Conservation (phyloP, 805 yeast genomes). For the Babjeviella inositovora region DNA sequence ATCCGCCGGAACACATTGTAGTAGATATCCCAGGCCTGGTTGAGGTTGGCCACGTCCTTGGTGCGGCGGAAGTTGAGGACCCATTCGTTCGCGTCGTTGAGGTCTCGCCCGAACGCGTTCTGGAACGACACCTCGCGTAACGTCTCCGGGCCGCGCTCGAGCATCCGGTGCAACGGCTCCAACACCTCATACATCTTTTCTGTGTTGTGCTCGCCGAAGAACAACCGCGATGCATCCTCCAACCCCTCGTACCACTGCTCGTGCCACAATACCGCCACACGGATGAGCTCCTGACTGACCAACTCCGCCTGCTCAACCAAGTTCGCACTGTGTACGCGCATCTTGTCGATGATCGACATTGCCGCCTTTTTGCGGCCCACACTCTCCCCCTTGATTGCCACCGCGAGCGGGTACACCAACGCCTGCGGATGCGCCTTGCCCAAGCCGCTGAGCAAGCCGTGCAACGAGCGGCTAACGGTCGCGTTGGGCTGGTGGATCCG, state of each 20-base stretch:
- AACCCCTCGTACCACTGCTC: constrained; percentile 97
- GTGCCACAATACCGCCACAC: constrained; percentile 95
- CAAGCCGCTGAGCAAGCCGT: constrained; percentile 67
- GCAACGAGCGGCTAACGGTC: constrained; percentile 63
- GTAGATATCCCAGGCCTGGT: constrained; percentile 97
- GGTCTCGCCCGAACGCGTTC: constrained; percentile 85
- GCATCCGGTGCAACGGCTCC: constrained; percentile 76
- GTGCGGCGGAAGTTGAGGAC: constrained; percentile 71
- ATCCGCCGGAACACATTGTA: constrained; percentile 88
- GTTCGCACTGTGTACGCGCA: constrained; percentile 74
- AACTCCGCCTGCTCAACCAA: constrained; percentile 86
- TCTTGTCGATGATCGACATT: constrained; percentile 73
- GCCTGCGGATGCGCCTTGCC: constrained; percentile 98
- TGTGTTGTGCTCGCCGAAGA: constrained; percentile 87
- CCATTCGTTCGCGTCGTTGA: constrained; percentile 91
- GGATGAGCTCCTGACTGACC: constrained; percentile 83
- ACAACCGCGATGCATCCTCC: constrained; percentile 89
- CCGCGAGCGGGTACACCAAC: constrained; percentile 85
- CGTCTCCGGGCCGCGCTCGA: constrained; percentile 82
- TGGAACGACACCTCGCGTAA: constrained; percentile 85
- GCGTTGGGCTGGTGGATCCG: constrained; percentile 93
- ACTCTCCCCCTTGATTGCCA: constrained; percentile 89
- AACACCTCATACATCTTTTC: constrained; percentile 87
- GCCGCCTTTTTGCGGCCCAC: constrained; percentile 87
- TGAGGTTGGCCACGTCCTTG: constrained; percentile 73